These are phyloP conservation scores for Podila minutissima DNA, from an alignment of 192 early-diverging fungal species.

Conservation along the genomic window DNA sequence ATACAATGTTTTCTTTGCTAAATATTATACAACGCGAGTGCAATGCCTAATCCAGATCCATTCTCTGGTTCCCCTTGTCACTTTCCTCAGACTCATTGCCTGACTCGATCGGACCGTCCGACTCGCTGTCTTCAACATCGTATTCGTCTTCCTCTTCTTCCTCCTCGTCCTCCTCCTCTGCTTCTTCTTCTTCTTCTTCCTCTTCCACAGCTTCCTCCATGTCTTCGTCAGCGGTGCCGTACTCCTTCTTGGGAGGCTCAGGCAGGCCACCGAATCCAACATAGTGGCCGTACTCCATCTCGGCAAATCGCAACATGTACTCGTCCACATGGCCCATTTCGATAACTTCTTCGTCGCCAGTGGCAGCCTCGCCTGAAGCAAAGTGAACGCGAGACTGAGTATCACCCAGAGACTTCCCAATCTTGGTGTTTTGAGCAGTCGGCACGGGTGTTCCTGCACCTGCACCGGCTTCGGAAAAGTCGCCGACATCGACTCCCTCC, in stretches of 20 bases:
- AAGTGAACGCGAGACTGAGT: conserved; percentile 26
- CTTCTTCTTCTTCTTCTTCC: conserved; percentile 32
- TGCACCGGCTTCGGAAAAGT: conserved; percentile 64
- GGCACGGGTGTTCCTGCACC: conserved; percentile 43
- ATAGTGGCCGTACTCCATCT: conserved; percentile 61
- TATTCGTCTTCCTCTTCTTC: conserved; percentile 17
- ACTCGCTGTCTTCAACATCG: conserved; percentile 11
- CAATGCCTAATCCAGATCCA: too few relatives aligned
- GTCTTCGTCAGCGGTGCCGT: neutral
- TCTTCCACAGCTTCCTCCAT: neutral
- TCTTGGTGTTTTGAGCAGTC: conserved; percentile 27
- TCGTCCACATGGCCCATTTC: conserved; percentile 78
- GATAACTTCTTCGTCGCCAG: conserved; percentile 38
- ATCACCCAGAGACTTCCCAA: conserved; percentile 19
- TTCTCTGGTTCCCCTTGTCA: too few relatives aligned
- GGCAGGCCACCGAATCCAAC: conserved; percentile 63
- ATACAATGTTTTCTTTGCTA: too few relatives aligned
- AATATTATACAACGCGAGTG: too few relatives aligned
- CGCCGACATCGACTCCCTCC: conserved; percentile 63
- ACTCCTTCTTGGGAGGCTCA: conserved; percentile 20
- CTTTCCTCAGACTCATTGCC: too few relatives aligned
- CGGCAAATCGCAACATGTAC: conserved; percentile 75
- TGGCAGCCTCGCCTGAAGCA: neutral
- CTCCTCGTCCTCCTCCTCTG: conserved; percentile 14
- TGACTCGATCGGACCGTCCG: too few relatives aligned